A percentile compares a stretch with the other conserved stretches of the same genome.
These are phyloP conservation scores for Mycena citricolor DNA, from an alignment of 1,284 basidiomycete species.

Conservation along the genomic window DNA sequence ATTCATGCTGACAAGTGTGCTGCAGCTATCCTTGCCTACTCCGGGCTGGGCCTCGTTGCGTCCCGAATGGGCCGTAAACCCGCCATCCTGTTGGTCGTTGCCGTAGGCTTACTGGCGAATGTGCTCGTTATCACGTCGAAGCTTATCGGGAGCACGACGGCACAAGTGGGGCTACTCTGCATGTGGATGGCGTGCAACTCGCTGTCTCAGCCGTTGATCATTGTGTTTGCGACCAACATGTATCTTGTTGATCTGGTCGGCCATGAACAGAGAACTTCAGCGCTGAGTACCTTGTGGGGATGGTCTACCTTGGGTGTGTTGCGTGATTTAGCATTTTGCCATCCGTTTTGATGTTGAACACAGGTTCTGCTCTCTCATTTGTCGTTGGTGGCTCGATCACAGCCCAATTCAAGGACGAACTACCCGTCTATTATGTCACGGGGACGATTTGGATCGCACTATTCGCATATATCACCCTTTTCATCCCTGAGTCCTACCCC, in stretches of 20 bases:
- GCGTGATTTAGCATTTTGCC: neutral
- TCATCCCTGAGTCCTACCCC: slow-evolving; percentile 35
- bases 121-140: slow-evolving; percentile 26
- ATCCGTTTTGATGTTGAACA: neutral
- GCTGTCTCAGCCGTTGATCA: slow-evolving; percentile 18
- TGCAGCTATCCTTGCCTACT: slow-evolving; percentile 24
- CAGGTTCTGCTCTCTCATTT: slow-evolving; percentile 31
- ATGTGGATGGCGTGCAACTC: slow-evolving; percentile 23
- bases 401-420: slow-evolving; percentile 25
- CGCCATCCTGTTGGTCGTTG: slow-evolving; percentile 25
- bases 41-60: slow-evolving; percentile 27
- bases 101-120: slow-evolving; percentile 18
- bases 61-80: slow-evolving; percentile 33
- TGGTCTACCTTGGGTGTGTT: slow-evolving; percentile 29
- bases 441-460: slow-evolving; percentile 20
- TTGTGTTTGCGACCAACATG: slow-evolving; percentile 28
- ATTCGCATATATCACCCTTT: slow-evolving; percentile 25
- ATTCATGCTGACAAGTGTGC: neutral
- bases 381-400: slow-evolving; percentile 32
- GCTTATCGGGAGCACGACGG: slow-evolving; percentile 7
- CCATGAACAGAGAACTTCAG: slow-evolving; percentile 30
- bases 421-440: slow-evolving; percentile 29
- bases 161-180: slow-evolving; percentile 23
- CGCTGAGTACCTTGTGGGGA: slow-evolving; percentile 31
- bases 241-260: slow-evolving; percentile 31